Conservation (phyloP, 371 early-diverging fungal species). For the Chytridium lagenaria region DNA sequence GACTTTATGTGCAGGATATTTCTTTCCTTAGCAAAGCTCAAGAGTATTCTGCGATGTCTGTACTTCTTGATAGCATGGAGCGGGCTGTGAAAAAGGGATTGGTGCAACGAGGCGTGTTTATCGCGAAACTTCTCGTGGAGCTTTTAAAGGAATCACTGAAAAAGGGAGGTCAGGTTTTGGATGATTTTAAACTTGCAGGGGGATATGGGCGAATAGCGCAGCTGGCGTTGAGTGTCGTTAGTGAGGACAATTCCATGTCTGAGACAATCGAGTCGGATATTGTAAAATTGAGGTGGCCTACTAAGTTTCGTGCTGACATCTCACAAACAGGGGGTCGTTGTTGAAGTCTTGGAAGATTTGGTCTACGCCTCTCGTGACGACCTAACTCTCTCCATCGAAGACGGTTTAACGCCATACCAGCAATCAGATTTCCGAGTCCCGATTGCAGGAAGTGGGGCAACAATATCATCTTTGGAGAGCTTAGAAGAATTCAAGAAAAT, state of each 20-base stretch:
- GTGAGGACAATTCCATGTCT: neutral
- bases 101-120: neutral
- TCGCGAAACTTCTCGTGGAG: neutral
- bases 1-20: neutral
- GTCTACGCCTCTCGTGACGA: neutral
- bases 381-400: slow-evolving; percentile 7
- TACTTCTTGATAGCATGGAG: neutral
- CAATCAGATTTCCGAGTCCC: slow-evolving; percentile 3
- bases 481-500: neutral
- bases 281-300: neutral
- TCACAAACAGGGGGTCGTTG: neutral
- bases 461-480: neutral
- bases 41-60: neutral
- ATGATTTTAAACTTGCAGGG: neutral
- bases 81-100: neutral
- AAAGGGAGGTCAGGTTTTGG: neutral
- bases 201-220: neutral
- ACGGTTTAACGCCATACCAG: slow-evolving; percentile 2
- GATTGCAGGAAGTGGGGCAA: neutral
- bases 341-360: slow-evolving; percentile 9
- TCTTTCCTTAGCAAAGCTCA: neutral
- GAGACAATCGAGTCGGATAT: neutral
- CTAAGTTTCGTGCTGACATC: neutral
- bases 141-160: neutral
- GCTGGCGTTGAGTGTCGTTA: neutral